phyloP scores from a whole-genome alignment of 2,329 filamentous ascomycete genomes.

The Nemania sp. region DNA sequence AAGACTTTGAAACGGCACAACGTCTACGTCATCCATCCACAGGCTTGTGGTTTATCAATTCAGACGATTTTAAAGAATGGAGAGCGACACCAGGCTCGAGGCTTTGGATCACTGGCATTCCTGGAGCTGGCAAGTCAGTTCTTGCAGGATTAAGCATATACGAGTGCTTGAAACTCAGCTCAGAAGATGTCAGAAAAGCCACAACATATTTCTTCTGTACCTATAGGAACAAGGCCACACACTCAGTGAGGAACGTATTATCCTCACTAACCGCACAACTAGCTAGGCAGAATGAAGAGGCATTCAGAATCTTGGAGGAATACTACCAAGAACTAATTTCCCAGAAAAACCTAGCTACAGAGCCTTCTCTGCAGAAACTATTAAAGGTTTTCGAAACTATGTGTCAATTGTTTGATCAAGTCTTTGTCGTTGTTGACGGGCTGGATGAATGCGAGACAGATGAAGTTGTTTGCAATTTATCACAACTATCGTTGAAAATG shows the following conservation, averaged over 20 bases:
- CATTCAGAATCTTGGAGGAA: constrained; percentile 23
- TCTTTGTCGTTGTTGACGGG: constrained; percentile 32
- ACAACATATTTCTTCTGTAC: constrained; percentile 36
- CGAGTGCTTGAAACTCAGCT: constrained; percentile 23
- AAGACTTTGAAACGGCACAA: constrained; percentile 19
- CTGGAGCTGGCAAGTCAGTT: constrained; percentile 35
- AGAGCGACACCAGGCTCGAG: constrained; percentile 19
- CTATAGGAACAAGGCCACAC: constrained; percentile 27
- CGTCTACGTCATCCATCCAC: constrained; percentile 28
- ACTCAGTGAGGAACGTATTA: constrained; percentile 17
- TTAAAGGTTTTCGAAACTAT: constrained; percentile 2
- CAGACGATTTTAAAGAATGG: constrained; percentile 25
- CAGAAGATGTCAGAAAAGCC: background rate
- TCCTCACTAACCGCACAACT: constrained; percentile 28
- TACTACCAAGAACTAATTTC: constrained; percentile 28
- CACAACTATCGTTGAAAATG: background rate
- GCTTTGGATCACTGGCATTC: constrained; percentile 35
- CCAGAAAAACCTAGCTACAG: background rate
- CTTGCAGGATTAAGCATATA: constrained; percentile 18
- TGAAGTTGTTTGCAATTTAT: constrained; percentile 8
- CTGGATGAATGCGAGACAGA: constrained; percentile 30
- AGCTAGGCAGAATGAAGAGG: constrained; percentile 27
- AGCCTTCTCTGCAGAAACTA: constrained; percentile 8
- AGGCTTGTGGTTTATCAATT: constrained; percentile 32
- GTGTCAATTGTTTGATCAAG: constrained; percentile 24